Evolutionary conservation across 1,284 basidiomycete species (phyloP).

Genomic region (Papiliotrema fonsecae): DNA sequence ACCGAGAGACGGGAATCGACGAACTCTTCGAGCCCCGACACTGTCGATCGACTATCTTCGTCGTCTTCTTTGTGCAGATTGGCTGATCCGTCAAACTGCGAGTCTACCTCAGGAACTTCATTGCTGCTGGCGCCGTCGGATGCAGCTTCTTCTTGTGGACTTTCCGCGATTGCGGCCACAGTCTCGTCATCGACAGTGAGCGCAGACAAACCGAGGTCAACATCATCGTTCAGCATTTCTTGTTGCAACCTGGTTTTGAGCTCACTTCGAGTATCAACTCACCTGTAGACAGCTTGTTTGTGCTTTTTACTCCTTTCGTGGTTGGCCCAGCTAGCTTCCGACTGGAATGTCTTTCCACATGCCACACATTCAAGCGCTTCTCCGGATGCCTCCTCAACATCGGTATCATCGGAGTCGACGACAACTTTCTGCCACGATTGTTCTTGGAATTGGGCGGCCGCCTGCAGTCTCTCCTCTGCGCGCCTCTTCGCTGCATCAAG

Average conservation of each 20-base stretch:
- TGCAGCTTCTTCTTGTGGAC: background rate
- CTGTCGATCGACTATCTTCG: too few species aligned
- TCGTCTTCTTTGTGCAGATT: too few species aligned
- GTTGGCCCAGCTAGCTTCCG: slow-evolving; percentile 91
- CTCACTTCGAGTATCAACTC: slow-evolving; percentile 14
- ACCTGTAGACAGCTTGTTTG: slow-evolving; percentile 74
- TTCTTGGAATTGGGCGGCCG: slow-evolving; percentile 36
- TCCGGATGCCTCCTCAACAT: slow-evolving; percentile 30
- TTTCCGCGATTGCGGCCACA: background rate
- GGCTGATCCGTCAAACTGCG: too few species aligned
- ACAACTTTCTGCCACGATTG: slow-evolving; percentile 77
- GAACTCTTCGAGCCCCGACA: too few species aligned
- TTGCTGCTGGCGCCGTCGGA: background rate
- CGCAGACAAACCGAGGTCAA: slow-evolving; percentile 12
- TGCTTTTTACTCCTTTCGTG: slow-evolving; percentile 97
- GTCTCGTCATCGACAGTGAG: background rate
- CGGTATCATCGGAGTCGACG: slow-evolving; percentile 57
- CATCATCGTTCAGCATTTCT: slow-evolving; percentile 52
- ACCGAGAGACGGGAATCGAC: too few species aligned
- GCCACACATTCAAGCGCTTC: slow-evolving; percentile 85
- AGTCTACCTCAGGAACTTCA: too few species aligned
- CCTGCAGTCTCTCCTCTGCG: slow-evolving; percentile 24
- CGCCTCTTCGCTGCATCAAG: slow-evolving; percentile 9
- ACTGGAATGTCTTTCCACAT: slow-evolving; percentile 84
- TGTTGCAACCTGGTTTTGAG: slow-evolving; percentile 64